Evolutionary conservation across 1,139 yeast genomes (phyloP).

Genomic region (Wickerhamomyces sp.): DNA sequence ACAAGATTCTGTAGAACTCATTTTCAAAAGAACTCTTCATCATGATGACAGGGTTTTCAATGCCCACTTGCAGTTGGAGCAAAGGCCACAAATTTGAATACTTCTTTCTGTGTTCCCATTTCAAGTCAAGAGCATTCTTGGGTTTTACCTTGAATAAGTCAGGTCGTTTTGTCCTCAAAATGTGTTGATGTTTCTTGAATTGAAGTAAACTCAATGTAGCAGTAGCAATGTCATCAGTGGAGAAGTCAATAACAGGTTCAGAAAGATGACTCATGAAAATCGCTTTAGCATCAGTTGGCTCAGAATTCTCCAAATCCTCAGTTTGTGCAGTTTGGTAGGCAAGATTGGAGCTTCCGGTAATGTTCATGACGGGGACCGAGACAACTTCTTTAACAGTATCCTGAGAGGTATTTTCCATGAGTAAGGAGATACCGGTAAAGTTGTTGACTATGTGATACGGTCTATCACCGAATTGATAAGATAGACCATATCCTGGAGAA

Average conservation of each 20-base stretch:
- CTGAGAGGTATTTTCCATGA: slow-evolving; percentile 12
- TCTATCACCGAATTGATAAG: slow-evolving; percentile 44
- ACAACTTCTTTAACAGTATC: slow-evolving; percentile 14
- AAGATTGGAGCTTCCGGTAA: slow-evolving; percentile 52
- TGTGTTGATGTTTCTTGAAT: slow-evolving; percentile 4
- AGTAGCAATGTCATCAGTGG: slow-evolving; percentile 18
- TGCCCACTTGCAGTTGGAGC: slow-evolving; percentile 17
- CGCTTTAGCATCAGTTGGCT: slow-evolving; percentile 41
- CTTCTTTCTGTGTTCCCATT: slow-evolving; percentile 9
- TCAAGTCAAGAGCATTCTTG: background rate
- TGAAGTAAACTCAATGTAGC: slow-evolving; percentile 17
- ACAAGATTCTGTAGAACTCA: slow-evolving; percentile 17
- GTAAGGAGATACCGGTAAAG: slow-evolving; percentile 17
- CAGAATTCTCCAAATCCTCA: slow-evolving; percentile 28
- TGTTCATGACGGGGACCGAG: slow-evolving; percentile 26
- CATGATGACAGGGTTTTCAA: slow-evolving; percentile 21
- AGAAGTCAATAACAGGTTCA: slow-evolving; percentile 36
- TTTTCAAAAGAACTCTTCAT: slow-evolving; percentile 15
- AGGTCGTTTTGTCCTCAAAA: background rate
- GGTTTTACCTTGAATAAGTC: background rate
- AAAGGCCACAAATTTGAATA: slow-evolving; percentile 17
- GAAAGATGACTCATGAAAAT: slow-evolving; percentile 46
- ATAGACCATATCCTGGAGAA: slow-evolving; percentile 55
- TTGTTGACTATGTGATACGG: slow-evolving; percentile 45
- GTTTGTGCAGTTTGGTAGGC: slow-evolving; percentile 36